These are phyloP conservation scores for Myxozyma mucilagina DNA, from an alignment of 805 yeast genomes.

Conservation along the genomic window DNA sequence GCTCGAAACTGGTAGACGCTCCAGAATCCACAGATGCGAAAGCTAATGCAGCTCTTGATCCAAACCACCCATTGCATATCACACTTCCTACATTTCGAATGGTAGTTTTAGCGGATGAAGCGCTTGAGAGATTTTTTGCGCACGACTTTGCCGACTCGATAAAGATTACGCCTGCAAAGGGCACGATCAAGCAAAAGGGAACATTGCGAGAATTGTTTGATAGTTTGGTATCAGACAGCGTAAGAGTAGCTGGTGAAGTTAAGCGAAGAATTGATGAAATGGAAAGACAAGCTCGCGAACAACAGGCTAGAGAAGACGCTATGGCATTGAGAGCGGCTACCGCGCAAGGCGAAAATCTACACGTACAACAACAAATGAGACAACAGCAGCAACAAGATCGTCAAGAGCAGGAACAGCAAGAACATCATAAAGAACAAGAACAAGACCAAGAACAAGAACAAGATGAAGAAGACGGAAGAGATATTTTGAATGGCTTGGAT, in stretches of 20 bases:
- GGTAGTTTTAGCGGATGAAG: conserved; percentile 92
- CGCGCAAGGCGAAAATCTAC: conserved; percentile 2
- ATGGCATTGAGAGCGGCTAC: conserved; percentile 10
- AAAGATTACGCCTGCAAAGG: conserved; percentile 27
- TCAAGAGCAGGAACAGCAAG: conserved; percentile 8
- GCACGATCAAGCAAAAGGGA: conserved; percentile 28
- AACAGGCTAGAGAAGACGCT: conserved; percentile 36
- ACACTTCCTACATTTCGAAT: conserved; percentile 87
- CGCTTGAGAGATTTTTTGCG: conserved; percentile 82
- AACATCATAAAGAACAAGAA: conserved; percentile 14
- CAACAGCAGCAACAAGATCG: background rate
- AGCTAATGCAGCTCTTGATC: conserved; percentile 82
- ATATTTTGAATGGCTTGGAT: conserved; percentile 52
- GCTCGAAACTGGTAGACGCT: conserved; percentile 14
- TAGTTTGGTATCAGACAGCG: conserved; percentile 87
- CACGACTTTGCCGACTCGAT: conserved; percentile 38
- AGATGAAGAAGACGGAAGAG: conserved; percentile 49
- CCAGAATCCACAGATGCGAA: conserved; percentile 33
- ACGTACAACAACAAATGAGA: conserved; percentile 7
- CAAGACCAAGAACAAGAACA: conserved; percentile 10
- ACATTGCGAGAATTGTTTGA: conserved; percentile 81
- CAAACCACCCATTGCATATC: conserved; percentile 69
- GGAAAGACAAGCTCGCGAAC: conserved; percentile 39
- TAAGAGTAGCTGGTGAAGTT: conserved; percentile 86
- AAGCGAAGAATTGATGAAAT: conserved; percentile 75